A percentile compares a stretch with the other conserved stretches of the same genome.
Conservation (phyloP, 257 asterid genomes). For the Nicotiana noctiflora region DNA sequence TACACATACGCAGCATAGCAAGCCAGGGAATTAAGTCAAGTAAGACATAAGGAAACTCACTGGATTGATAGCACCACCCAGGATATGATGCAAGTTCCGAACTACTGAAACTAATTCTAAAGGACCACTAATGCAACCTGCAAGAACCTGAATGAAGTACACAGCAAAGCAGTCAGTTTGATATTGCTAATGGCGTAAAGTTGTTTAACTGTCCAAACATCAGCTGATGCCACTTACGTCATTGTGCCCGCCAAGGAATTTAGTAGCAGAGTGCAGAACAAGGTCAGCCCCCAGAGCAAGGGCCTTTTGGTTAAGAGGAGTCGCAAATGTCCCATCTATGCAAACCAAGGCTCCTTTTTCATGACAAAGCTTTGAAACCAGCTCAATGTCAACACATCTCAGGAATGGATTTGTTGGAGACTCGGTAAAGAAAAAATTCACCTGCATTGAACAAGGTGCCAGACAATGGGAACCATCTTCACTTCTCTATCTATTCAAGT, state of each 20-base stretch:
- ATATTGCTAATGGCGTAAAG: background rate
- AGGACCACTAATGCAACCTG: constrained; percentile 86
- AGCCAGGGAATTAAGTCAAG: background rate
- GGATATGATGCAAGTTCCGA: constrained; percentile 81
- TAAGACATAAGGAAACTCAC: constrained; percentile 39
- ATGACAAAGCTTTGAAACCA: constrained; percentile 83
- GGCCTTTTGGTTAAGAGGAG: constrained; percentile 93
- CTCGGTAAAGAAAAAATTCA: constrained; percentile 75
- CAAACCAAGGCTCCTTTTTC: constrained; percentile 77
- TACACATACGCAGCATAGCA: background rate
- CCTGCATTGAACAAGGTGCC: constrained; percentile 42
- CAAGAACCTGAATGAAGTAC: constrained; percentile 54
- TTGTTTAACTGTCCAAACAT: background rate
- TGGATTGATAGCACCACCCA: constrained; percentile 88
- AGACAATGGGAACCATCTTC: constrained; percentile 6
- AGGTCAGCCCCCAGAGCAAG: constrained; percentile 92
- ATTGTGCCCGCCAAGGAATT: constrained; percentile 84
- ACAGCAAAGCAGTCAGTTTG: background rate
- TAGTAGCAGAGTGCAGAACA: constrained; percentile 82
- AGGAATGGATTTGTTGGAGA: constrained; percentile 92
- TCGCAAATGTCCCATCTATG: constrained; percentile 91
- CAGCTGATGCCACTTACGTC: constrained; percentile 46
- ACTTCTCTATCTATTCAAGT: background rate
- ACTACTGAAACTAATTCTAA: constrained; percentile 52
- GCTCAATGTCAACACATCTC: constrained; percentile 91